phyloP scores from a whole-genome alignment of 2,329 filamentous ascomycete genomes.

The Colletotrichum shisoi region DNA sequence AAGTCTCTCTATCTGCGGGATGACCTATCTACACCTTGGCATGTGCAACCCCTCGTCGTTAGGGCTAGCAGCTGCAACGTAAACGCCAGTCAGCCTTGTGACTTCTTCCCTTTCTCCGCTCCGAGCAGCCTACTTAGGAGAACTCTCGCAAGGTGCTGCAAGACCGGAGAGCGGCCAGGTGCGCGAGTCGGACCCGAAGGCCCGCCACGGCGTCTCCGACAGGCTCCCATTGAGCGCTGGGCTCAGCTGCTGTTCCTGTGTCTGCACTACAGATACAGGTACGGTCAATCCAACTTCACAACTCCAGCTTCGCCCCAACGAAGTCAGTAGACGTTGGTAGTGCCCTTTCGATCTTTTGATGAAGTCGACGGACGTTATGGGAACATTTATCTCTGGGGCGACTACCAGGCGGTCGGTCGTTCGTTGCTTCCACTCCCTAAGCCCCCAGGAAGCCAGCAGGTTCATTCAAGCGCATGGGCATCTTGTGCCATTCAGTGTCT shows the following conservation, averaged over 20 bases:
- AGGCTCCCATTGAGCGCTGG: constrained; percentile 5
- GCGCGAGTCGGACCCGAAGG: background rate
- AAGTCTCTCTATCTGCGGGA: constrained; percentile 9
- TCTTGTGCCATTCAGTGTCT: constrained; percentile 49
- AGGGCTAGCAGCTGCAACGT: too few relatives aligned
- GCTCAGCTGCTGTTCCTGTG: constrained; percentile 6
- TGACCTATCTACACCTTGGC: background rate
- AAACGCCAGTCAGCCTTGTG: constrained; percentile 17
- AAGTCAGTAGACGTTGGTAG: background rate
- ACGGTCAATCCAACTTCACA: background rate
- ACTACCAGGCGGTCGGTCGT: background rate
- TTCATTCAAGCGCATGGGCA: background rate
- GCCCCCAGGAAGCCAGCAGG: background rate
- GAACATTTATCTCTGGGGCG: background rate
- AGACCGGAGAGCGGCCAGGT: background rate
- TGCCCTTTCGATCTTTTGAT: background rate
- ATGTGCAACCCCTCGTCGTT: constrained; percentile 10
- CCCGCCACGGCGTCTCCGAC: constrained; percentile 26
- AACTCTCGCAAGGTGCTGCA: background rate
- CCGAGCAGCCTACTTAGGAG: background rate
- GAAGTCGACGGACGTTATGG: background rate
- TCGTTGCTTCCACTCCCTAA: background rate
- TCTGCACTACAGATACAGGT: background rate
- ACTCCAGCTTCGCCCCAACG: background rate
- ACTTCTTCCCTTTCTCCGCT: background rate